Percentiles rank a stretch among this genome's conserved stretches.
phyloP scores from a whole-genome alignment of 2,329 filamentous ascomycete genomes.

The Aspergillus cejpii region DNA sequence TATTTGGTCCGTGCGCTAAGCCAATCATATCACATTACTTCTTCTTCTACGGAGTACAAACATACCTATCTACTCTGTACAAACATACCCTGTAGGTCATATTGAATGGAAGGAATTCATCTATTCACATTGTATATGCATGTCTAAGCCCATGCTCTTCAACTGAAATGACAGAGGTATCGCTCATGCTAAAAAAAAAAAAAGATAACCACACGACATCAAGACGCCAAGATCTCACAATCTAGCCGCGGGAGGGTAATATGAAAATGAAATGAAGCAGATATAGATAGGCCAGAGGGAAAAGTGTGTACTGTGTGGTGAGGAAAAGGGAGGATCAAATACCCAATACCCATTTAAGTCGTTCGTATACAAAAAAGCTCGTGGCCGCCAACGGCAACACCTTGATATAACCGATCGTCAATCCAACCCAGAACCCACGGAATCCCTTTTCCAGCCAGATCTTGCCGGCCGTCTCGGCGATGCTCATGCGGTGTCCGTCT shows the following conservation, averaged over 20 bases:
- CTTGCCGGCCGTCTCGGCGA: conserved; percentile 68
- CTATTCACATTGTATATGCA: background rate
- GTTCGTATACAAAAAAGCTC: conserved; percentile 62
- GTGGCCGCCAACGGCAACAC: conserved; percentile 81
- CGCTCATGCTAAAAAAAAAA: conserved; percentile 17
- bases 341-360: conserved; percentile 57
- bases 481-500: conserved; percentile 70
- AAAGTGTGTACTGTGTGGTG: no score
- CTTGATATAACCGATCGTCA: conserved; percentile 94
- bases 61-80: no score
- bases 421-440: conserved; percentile 81
- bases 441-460: conserved; percentile 71
- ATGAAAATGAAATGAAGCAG: no score
- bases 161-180: background rate
- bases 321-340: no score
- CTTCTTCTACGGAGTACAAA: no score
- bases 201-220: conserved; percentile 16
- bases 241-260: no score
- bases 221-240: conserved; percentile 8
- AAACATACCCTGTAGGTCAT: no score
- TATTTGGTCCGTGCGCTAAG: conserved; percentile 10
- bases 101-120: no score
- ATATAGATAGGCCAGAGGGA: no score
- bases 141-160: background rate
- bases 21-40: conserved; percentile 1